phyloP scores from a whole-genome alignment of 129 eudicot genomes.

The Tanacetum coccineum region DNA sequence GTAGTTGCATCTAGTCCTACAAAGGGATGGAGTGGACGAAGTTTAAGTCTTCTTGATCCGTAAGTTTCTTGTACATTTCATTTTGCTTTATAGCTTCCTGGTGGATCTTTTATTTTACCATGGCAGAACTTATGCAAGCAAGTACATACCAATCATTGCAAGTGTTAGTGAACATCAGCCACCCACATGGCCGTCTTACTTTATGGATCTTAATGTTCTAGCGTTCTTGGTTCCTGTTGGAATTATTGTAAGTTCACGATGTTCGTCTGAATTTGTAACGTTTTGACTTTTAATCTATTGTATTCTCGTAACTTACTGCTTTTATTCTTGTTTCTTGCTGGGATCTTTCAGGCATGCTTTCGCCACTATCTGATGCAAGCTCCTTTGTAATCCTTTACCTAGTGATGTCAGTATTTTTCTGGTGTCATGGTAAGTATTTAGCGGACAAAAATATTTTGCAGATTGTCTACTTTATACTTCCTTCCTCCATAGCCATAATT shows the following conservation, averaged over 20 bases:
- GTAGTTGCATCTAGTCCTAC: conserved; percentile 99
- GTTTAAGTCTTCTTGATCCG: conserved; percentile 99
- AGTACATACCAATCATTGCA: conserved; percentile 97
- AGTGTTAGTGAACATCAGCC: conserved; percentile 99
- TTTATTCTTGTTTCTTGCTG: conserved; percentile 1
- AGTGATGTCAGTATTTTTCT: conserved; percentile 89
- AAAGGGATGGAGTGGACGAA: conserved; percentile 99
- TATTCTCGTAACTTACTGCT: conserved; percentile 2
- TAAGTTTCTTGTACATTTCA: conserved; percentile 34
- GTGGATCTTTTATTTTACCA: conserved; percentile 1
- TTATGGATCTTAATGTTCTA: conserved; percentile 95
- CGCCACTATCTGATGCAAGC: conserved; percentile 95
- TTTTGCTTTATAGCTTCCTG: conserved; percentile 20
- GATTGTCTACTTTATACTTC: conserved; percentile 7
- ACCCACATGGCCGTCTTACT: conserved; percentile 99
- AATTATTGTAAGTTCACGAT: conserved; percentile 70
- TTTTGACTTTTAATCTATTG: conserved; percentile 2
- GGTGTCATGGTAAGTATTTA: conserved; percentile 85
- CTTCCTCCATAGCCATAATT: conserved; percentile 6
- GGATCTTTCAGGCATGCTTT: conserved; percentile 77
- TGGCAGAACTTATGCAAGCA: conserved; percentile 97
- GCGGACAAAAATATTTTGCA: neutral
- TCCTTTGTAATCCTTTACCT: conserved; percentile 91
- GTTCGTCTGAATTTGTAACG: conserved; percentile 7
- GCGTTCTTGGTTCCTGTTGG: conserved; percentile 99